Percentiles rank a stretch among this genome's conserved stretches.
These are phyloP conservation scores for Porphyridium purpureum DNA, from an alignment of 23 red algal species.

Conservation along the genomic window DNA sequence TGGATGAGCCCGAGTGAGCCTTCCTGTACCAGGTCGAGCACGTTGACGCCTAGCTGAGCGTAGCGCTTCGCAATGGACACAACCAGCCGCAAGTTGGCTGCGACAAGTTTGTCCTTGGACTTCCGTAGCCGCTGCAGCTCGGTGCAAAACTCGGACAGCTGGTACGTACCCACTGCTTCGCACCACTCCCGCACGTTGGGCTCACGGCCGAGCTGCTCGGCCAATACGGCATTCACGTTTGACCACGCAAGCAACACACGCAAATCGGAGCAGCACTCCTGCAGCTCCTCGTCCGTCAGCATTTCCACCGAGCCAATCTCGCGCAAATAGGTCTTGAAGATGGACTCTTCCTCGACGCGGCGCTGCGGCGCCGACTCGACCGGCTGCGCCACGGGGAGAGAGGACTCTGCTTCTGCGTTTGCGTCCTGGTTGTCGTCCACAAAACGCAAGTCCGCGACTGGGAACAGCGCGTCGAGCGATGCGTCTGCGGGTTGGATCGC, in stretches of 20 bases:
- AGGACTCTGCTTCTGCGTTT: too few species aligned
- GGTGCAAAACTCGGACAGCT: conserved; percentile 9
- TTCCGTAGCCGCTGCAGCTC: conserved; percentile 11
- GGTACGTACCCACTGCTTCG: conserved; percentile 13
- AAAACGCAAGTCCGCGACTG: too few species aligned
- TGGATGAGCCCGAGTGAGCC: conserved; percentile 69
- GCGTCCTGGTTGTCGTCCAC: too few species aligned
- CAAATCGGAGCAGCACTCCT: conserved; percentile 18
- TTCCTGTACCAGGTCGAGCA: conserved; percentile 75
- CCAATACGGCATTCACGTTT: not conserved
- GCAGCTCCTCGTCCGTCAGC: conserved; percentile 37
- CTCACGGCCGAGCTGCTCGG: conserved; percentile 7
- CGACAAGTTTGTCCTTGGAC: conserved; percentile 58
- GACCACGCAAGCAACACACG: conserved; percentile 38
- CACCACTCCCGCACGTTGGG: conserved; percentile 53
- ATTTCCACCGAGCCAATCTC: conserved; percentile 60
- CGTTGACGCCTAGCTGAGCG: conserved; percentile 15
- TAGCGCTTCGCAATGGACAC: conserved; percentile 88
- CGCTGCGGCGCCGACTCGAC: too few species aligned
- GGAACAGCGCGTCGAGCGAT: too few species aligned
- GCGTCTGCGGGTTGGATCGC: too few species aligned
- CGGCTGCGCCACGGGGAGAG: too few species aligned
- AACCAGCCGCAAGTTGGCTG: conserved; percentile 82
- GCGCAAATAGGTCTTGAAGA: conserved; percentile 35
- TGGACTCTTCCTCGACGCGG: too few species aligned